Base-by-base conservation (phyloP, 345 rosid genomes). In the Cardamine occulta region DNA sequence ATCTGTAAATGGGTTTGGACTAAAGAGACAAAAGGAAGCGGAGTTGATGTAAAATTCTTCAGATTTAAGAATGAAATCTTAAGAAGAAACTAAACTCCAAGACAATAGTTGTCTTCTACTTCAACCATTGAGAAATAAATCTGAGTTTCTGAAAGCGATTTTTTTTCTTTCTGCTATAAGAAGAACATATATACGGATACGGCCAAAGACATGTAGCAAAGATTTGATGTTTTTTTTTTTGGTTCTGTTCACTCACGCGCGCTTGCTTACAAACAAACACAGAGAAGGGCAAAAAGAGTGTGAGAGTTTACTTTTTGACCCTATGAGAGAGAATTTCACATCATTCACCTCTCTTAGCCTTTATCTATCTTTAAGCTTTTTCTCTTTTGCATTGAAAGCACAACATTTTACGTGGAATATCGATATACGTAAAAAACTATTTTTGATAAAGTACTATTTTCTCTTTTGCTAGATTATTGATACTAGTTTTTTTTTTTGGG, bases 371-470 rank as follows among this genome's bases (percentile, higher is more conserved):
- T 66, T 28, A 66, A 47, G 64, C 84, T 64, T 84, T 87, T 55
- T 64, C 54, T 56, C 83, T 80, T 77, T 73, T 59, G 86, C 87
- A 82, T 89, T 62, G 83, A 86, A 90, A 87, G 90, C 82, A 69
- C 67, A 71, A 76, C 82, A 76, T 60, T 75, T 80, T 79, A 83
- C 85, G 88, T 87, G 91, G 82, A 85, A 72, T 78, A 77, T 77
- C 60, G 71, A 70, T 70, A 5, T 0, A 77, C 75, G 75, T 70
- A n/a, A 77, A 69, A 8, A 37, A 39, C 8, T 6, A 4, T 14
- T 15, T 8, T 34, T 35, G 10, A 10, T 35, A 5, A 42, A 42
- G 17, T 42, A 13, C 6, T 42, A 0, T 1, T 4, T n/a, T n/a
- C n/a, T n/a, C n/a, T n/a, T n/a, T 14, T 54, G 44, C 24, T 28